Conservation (phyloP, 495 filamentous ascomycete genomes). For the Lophiotrema nucula region DNA sequence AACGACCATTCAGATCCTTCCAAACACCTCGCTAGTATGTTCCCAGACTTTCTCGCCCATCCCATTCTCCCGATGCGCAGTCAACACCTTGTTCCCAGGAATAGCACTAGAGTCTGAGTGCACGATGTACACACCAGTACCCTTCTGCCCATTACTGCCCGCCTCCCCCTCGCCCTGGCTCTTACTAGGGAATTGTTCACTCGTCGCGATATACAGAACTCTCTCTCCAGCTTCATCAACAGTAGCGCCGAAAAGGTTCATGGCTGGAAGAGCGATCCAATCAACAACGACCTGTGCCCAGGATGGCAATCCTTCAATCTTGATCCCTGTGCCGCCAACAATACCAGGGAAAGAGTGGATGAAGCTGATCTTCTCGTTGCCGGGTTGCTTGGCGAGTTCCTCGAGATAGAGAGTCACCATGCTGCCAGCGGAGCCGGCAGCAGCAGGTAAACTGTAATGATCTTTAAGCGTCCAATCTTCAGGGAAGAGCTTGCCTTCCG, state of each 20-base stretch:
- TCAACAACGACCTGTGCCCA: not conserved
- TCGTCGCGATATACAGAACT: constrained; percentile 21
- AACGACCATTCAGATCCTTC: too few species aligned
- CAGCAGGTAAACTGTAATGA: constrained; percentile 21
- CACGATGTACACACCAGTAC: constrained; percentile 19
- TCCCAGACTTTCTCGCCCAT: constrained; percentile 14
- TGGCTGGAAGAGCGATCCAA: constrained; percentile 23
- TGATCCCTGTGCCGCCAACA: constrained; percentile 19
- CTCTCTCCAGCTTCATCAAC: constrained; percentile 27
- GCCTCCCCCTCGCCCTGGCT: not conserved
- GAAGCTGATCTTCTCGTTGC: constrained; percentile 24
- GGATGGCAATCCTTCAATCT: constrained; percentile 5
- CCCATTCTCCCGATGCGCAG: not conserved
- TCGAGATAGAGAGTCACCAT: constrained; percentile 32
- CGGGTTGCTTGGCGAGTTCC: constrained; percentile 18
- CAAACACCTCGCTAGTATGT: constrained; percentile 16
- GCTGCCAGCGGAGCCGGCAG: constrained; percentile 18
- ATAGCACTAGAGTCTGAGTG: constrained; percentile 11
- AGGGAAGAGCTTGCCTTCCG: constrained; percentile 29
- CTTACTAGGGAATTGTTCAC: constrained; percentile 5
- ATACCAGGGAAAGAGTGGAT: constrained; percentile 30
- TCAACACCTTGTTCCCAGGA: constrained; percentile 16
- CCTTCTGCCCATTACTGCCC: constrained; percentile 10
- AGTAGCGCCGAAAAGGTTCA: constrained; percentile 10
- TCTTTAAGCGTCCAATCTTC: constrained; percentile 29